These are phyloP conservation scores for Hypericum androsaemum DNA, from an alignment of 345 rosid species.

Conservation along the genomic window DNA sequence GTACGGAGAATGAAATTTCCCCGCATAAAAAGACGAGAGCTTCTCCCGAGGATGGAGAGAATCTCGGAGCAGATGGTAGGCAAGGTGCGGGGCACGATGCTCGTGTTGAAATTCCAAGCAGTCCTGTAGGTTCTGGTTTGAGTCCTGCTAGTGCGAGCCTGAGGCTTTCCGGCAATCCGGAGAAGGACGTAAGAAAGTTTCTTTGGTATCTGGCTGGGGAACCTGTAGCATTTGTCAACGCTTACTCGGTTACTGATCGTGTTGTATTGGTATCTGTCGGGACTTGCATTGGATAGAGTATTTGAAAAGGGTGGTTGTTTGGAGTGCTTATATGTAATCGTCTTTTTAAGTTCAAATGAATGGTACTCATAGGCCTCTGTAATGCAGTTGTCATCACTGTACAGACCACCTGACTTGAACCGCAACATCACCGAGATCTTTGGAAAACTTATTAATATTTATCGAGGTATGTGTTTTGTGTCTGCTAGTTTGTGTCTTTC, in stretches of 20 bases:
- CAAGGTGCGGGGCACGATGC: slow-evolving; percentile 13
- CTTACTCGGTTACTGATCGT: too few species aligned
- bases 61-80: slow-evolving; percentile 12
- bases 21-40: slow-evolving; percentile 30
- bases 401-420: slow-evolving; percentile 84
- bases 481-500: neutral
- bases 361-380: slow-evolving; percentile 4
- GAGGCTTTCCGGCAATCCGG: slow-evolving; percentile 23
- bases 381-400: slow-evolving; percentile 35
- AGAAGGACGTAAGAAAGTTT: slow-evolving; percentile 40
- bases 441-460: slow-evolving; percentile 80
- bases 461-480: slow-evolving; percentile 45
- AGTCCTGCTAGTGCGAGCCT: slow-evolving; percentile 26
- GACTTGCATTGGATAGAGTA: too few species aligned
- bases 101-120: slow-evolving; percentile 16
- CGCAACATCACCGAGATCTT: slow-evolving; percentile 70
- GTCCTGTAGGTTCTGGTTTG: slow-evolving; percentile 25
- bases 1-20: slow-evolving; percentile 21
- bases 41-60: slow-evolving; percentile 22
- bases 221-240: too few species aligned
- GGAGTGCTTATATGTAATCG: too few species aligned
- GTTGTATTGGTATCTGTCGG: too few species aligned
- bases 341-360: neutral
- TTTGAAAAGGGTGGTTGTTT: too few species aligned
- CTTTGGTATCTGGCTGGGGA: too few species aligned